phyloP scores from a whole-genome alignment of 2,329 filamentous ascomycete species.

The Botrytis galanthina region DNA sequence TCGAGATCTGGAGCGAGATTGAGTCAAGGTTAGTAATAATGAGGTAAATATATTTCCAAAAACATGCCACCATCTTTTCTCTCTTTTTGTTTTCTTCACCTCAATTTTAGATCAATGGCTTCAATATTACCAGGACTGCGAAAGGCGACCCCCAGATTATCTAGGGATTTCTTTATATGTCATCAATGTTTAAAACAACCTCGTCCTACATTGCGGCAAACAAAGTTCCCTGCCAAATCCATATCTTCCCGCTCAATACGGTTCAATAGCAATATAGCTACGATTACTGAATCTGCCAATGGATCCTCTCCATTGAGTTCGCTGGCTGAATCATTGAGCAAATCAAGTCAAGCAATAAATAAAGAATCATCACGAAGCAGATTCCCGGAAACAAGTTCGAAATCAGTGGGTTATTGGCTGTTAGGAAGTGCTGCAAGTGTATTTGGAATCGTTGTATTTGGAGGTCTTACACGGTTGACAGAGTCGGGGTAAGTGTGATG shows the following conservation, averaged over 20 bases:
- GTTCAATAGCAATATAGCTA: slow-evolving; percentile 35
- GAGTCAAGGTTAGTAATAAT: neutral
- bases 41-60: neutral
- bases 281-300: slow-evolving; percentile 12
- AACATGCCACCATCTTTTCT: slow-evolving; percentile 8
- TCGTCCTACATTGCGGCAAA: slow-evolving; percentile 11
- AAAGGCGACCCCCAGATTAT: slow-evolving; percentile 33
- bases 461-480: slow-evolving; percentile 87
- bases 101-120: slow-evolving; percentile 32
- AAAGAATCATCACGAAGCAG: neutral
- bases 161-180: slow-evolving; percentile 37
- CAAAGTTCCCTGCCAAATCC: slow-evolving; percentile 29
- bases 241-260: slow-evolving; percentile 30
- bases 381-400: slow-evolving; percentile 59
- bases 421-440: slow-evolving; percentile 88
- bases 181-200: slow-evolving; percentile 34
- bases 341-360: slow-evolving; percentile 31
- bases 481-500: slow-evolving; percentile 74
- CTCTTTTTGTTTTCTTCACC: neutral
- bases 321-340: neutral
- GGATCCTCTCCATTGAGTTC: slow-evolving; percentile 28
- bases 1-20: neutral
- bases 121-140: slow-evolving; percentile 36
- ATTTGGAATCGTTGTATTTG: slow-evolving; percentile 95
- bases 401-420: slow-evolving; percentile 86